Conservation (phyloP, 148 eudicot species). For the Chenopodium suecicum region DNA sequence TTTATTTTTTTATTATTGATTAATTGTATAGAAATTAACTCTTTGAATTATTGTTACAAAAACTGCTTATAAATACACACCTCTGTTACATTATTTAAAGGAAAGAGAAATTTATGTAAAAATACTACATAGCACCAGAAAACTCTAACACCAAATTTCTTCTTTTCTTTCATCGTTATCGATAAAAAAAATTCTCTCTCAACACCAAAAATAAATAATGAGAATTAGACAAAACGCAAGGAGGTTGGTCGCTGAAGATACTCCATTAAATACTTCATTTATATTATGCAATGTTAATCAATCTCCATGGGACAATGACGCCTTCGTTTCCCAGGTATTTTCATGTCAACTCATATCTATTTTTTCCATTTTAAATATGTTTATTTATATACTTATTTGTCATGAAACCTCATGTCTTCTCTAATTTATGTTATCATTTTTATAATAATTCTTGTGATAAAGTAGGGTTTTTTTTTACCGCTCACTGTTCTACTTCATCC, state of each 20-base stretch:
- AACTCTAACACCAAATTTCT: neutral
- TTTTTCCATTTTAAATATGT: neutral
- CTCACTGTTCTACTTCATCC: too few relatives aligned
- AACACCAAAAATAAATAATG: neutral
- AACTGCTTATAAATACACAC: neutral
- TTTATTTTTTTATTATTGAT: neutral
- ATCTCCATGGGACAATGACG: neutral
- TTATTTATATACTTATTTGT: neutral
- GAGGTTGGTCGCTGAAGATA: neutral
- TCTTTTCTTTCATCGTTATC: neutral
- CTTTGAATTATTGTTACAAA: too few relatives aligned
- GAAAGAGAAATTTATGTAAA: neutral
- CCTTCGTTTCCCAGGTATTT: neutral
- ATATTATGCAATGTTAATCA: neutral
- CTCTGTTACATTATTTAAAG: neutral
- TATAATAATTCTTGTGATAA: neutral
- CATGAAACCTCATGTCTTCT: neutral
- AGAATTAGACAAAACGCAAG: slow-evolving; percentile 10
- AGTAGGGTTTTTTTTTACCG: neutral
- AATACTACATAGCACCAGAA: neutral
- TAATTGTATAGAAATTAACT: too few relatives aligned
- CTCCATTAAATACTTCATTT: neutral
- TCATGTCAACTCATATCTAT: neutral
- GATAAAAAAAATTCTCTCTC: neutral
- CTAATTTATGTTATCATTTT: neutral